Base-by-base conservation (phyloP, 257 asterid genomes). In the Solanum bulbocastanum region DNA sequence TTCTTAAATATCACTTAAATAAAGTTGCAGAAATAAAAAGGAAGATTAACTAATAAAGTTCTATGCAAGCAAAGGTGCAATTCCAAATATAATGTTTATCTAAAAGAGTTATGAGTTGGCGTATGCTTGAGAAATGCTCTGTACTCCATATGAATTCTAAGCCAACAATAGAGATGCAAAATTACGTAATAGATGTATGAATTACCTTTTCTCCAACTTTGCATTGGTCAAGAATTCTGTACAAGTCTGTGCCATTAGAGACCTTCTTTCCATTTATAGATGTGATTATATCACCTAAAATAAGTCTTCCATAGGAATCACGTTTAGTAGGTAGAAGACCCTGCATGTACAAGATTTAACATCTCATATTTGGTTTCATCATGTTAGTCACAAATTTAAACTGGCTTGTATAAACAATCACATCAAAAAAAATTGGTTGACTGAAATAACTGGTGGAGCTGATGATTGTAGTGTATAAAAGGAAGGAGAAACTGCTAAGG, bases 161-260 rank as follows among this genome's bases (percentile, higher is more conserved):
- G 49, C 69, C 44, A 88, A 25, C 20, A 14, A 58, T 36, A 85
- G 85, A 87, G 71, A 82, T 60, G 13, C 42, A 72, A 32, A 52
- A 44, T 60, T 84, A 58, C 35, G 49, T 25, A 84, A 37, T 84
- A 78, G 25, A 82, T 83, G 66, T 56, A 62, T 87, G 87, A 82
- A 74, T 86, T 74, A 93, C 99, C 96, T 94, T 93, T 5, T 98
- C 99, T 32, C 94, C 99, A 3, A 96, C 99, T 94, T 95, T 90
- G 93, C 99, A 98, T 66, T 96, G 99, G 91, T 98, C 99, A 62
- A 96, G 96, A 91, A 96, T 95, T 96, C 96, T 95, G 93, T 96
- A 98, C 91, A 98, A 88, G 88, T 98, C 99, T 68, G 98, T 96
- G 35, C 99, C 99, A 33, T 95, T 97, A 16, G 98, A 33, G 73